phyloP scores from a whole-genome alignment of 1,139 yeast species.

The Hyphopichia pseudoburtonii region DNA sequence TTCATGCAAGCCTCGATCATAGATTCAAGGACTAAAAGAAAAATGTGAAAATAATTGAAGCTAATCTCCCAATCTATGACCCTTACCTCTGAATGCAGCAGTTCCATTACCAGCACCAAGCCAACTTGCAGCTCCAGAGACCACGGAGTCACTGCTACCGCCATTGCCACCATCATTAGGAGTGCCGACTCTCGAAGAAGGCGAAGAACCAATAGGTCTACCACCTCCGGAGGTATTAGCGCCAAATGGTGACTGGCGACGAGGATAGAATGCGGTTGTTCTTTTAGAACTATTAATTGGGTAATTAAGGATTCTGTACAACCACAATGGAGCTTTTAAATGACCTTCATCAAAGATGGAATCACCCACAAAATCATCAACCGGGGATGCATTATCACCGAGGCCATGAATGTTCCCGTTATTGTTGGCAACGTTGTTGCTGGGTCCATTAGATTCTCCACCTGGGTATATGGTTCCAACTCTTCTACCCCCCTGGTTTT shows the following conservation, averaged over 20 bases:
- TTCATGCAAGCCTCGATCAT: no score
- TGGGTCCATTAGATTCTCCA: background rate
- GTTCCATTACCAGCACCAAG: constrained; percentile 13
- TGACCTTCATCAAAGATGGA: constrained; percentile 45
- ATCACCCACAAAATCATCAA: constrained; percentile 27
- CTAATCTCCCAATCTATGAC: constrained; percentile 34
- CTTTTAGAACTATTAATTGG: constrained; percentile 29
- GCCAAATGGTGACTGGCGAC: constrained; percentile 2
- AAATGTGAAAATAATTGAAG: no score
- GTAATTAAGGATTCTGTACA: constrained; percentile 32
- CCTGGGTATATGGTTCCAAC: constrained; percentile 26
- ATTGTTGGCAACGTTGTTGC: background rate
- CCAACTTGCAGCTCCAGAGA: no score
- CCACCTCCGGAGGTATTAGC: no score
- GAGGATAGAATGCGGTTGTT: constrained; percentile 28
- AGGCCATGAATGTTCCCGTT: background rate
- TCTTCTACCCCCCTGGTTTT: constrained; percentile 23
- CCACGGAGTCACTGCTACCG: constrained; percentile 2
- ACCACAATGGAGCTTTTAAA: constrained; percentile 41
- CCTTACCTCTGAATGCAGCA: constrained; percentile 31
- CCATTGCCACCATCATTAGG: constrained; percentile 1
- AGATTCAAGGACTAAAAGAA: no score
- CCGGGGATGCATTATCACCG: background rate
- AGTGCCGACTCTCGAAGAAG: background rate
- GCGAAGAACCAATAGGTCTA: no score